Base-by-base conservation (phyloP, 2,329 filamentous ascomycete species). In the Aspergillus quadricinctus region DNA sequence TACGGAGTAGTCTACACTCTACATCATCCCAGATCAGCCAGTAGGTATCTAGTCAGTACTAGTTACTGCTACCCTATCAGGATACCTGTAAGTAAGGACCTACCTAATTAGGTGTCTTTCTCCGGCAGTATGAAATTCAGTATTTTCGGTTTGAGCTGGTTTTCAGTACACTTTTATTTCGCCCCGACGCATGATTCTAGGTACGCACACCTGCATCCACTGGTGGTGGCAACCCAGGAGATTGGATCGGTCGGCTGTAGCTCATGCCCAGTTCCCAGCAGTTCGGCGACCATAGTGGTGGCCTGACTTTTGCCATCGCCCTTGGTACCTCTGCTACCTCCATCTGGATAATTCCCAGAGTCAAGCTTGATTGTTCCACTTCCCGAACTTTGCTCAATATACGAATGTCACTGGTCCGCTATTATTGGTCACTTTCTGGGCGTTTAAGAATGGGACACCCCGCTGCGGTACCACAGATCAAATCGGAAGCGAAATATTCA, bases 211-310 rank as follows among this genome's bases (percentile, higher is more conserved):
- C 54, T 58, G 57, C 54, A 60, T 58, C 56, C 56, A 63, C 55
- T 49, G 37, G 40, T 53, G 55, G 57, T 59, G 61, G 61, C 61
- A 61, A 64, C 57, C 56, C 54, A 56, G 45, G 52, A 28, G 50
- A 50, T 57, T 50, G 25, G 48, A 50, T 55, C 43, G 37, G 19
- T 48, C 10, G 21, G 21, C 48, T 37, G 48, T 49, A 55, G 23
- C 49, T 23, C 28, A 50, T 54, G 50, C 49, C 45, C 27, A 10
- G 10, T 45, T 23, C 19, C 41, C 41, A 45, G 41, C n/a, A 4
- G 9, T 45, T 23, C 21, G 17, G 41, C n/a, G n/a, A 45, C n/a
- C n/a, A 45, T 21, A 45, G 41, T 9, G 9, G 35, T 37, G n/a
- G 8, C 21, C 41, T 45, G 19, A 9, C n/a, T 45, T 19, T 45